Percentiles rank a stretch among this genome's conserved stretches.
These are phyloP conservation scores for Thelonectria rubi DNA, from an alignment of 2,329 filamentous ascomycete species.

Conservation along the genomic window DNA sequence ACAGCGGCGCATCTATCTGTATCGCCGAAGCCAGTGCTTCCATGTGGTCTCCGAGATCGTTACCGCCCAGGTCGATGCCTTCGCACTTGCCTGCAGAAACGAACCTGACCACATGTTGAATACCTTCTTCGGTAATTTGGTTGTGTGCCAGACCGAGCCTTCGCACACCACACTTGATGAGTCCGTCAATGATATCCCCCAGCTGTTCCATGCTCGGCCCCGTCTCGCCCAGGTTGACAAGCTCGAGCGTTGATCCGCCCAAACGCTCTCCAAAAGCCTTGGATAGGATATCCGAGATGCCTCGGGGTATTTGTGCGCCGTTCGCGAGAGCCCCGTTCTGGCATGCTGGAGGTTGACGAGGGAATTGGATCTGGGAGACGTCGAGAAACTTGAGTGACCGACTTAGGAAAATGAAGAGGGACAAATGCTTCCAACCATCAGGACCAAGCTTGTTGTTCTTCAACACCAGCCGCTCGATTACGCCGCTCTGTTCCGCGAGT, in stretches of 20 bases:
- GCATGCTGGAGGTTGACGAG: conserved; percentile 51
- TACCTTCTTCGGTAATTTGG: conserved; percentile 74
- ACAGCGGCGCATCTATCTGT: conserved; percentile 67
- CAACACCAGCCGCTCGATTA: conserved; percentile 85
- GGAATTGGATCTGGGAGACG: conserved; percentile 84
- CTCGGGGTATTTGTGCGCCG: conserved; percentile 47
- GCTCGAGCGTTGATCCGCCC: conserved; percentile 78
- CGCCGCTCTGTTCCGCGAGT: conserved; percentile 66
- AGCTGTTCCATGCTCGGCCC: conserved; percentile 76
- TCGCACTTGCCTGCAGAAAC: conserved; percentile 81
- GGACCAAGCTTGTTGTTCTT: conserved; percentile 91
- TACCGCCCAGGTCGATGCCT: conserved; percentile 88
- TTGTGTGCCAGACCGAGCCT: conserved; percentile 88
- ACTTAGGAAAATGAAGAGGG: conserved; percentile 89
- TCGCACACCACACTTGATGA: conserved; percentile 79
- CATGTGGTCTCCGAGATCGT: conserved; percentile 70
- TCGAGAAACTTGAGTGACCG: conserved; percentile 87
- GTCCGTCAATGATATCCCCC: conserved; percentile 79
- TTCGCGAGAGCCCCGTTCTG: conserved; percentile 46
- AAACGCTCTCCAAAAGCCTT: conserved; percentile 81
- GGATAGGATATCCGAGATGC: conserved; percentile 70
- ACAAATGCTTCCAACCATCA: conserved; percentile 92
- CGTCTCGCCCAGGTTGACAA: conserved; percentile 85
- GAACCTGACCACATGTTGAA: conserved; percentile 81
- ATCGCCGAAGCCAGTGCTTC: conserved; percentile 62